Evolutionary conservation across 192 early-diverging fungal genomes (phyloP).

Genomic region (Mycoemilia scoparia): DNA sequence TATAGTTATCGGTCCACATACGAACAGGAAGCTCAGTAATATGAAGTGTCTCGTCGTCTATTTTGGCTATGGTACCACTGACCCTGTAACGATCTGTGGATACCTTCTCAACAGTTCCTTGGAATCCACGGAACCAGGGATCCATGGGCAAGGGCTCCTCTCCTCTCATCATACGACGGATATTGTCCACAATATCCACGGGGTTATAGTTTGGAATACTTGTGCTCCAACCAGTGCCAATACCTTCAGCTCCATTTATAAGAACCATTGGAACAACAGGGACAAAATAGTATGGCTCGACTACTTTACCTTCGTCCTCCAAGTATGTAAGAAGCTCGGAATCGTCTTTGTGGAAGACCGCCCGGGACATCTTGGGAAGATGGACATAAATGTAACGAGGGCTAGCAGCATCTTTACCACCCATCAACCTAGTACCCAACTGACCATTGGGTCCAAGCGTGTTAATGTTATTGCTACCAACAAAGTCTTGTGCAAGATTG

Average conservation of each 20-base stretch:
- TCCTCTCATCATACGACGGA: slow-evolving; percentile 58
- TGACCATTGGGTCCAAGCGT: slow-evolving; percentile 69
- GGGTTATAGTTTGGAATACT: slow-evolving; percentile 77
- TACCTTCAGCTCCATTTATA: slow-evolving; percentile 85
- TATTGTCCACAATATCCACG: slow-evolving; percentile 68
- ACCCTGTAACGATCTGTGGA: slow-evolving; percentile 42
- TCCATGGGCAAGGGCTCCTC: slow-evolving; percentile 51
- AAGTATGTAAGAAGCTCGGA: slow-evolving; percentile 65
- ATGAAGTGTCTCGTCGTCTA: slow-evolving; percentile 54
- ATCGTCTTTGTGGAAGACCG: slow-evolving; percentile 62
- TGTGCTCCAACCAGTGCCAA: slow-evolving; percentile 84
- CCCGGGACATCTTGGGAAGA: slow-evolving; percentile 49
- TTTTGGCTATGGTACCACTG: slow-evolving; percentile 44
- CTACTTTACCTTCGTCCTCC: slow-evolving; percentile 71
- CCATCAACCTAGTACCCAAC: slow-evolving; percentile 78
- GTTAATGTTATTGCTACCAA: slow-evolving; percentile 88
- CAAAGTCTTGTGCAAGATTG: slow-evolving; percentile 83
- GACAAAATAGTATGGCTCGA: slow-evolving; percentile 93
- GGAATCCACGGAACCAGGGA: slow-evolving; percentile 92
- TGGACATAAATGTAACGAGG: slow-evolving; percentile 91
- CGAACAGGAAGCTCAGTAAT: slow-evolving; percentile 83
- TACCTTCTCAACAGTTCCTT: slow-evolving; percentile 48
- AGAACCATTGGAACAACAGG: slow-evolving; percentile 88
- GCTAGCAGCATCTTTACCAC: slow-evolving; percentile 89
- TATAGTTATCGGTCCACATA: slow-evolving; percentile 78